Conservation (phyloP, 768 basidiomycete species). For the Lactifluus rugatus region DNA sequence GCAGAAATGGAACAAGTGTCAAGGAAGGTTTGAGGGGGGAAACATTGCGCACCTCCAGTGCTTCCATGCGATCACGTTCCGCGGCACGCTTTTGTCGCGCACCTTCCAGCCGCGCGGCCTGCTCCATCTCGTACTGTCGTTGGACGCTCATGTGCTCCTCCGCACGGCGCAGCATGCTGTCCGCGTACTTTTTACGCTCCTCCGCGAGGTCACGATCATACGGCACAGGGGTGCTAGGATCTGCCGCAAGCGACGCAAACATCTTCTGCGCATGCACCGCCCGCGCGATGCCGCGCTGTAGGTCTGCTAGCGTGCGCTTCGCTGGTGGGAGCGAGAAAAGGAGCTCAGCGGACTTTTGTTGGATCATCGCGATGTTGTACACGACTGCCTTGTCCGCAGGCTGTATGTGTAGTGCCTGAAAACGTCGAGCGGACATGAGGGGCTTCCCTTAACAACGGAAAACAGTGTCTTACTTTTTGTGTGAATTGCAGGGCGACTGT, state of each 20-base stretch:
- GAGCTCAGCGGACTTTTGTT: slow-evolving; percentile 92
- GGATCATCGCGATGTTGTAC: slow-evolving; percentile 97
- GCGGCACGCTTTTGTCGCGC: slow-evolving; percentile 73
- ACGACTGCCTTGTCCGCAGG: slow-evolving; percentile 83
- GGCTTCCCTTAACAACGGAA: slow-evolving; percentile 26
- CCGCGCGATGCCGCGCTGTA: slow-evolving; percentile 68
- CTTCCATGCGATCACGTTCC: slow-evolving; percentile 59
- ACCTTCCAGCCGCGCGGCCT: slow-evolving; percentile 60
- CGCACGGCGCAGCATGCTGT: slow-evolving; percentile 70
- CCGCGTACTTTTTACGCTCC: slow-evolving; percentile 83
- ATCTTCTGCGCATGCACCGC: slow-evolving; percentile 80
- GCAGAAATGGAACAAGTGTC: too few relatives aligned
- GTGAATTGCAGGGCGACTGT: slow-evolving; percentile 76
- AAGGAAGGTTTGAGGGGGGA: not conserved
- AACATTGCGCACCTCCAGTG: slow-evolving; percentile 45
- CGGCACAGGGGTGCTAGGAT: slow-evolving; percentile 57
- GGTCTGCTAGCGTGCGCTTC: slow-evolving; percentile 74
- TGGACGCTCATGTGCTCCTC: slow-evolving; percentile 74
- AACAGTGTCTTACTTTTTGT: slow-evolving; percentile 46
- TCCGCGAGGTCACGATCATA: slow-evolving; percentile 85
- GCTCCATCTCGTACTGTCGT: slow-evolving; percentile 59
- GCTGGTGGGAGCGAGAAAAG: slow-evolving; percentile 61
- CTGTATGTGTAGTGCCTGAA: slow-evolving; percentile 72
- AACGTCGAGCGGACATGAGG: slow-evolving; percentile 23
- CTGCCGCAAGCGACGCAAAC: slow-evolving; percentile 74